Percentiles rank a stretch among this genome's conserved stretches.
These are phyloP conservation scores for Neonectria faginata DNA, from an alignment of 2,329 filamentous ascomycete species.

Conservation along the genomic window DNA sequence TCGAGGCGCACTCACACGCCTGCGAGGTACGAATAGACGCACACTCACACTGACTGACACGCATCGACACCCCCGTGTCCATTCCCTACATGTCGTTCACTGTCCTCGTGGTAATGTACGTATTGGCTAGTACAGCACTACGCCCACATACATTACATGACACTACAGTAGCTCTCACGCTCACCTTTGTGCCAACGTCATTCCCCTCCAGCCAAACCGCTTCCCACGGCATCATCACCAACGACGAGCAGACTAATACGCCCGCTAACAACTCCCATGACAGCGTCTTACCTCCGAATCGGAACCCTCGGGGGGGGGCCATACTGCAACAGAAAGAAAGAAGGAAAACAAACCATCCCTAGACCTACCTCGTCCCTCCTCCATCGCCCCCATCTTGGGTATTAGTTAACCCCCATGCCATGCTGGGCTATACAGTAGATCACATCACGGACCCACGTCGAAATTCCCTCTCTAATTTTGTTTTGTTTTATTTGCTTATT, in stretches of 20 bases:
- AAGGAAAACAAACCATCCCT: neutral
- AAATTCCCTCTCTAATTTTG: neutral
- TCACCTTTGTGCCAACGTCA: slow-evolving; percentile 19
- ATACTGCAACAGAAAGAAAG: neutral
- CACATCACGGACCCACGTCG: neutral
- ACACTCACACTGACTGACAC: neutral
- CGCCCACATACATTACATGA: slow-evolving; percentile 2
- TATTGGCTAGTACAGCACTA: neutral
- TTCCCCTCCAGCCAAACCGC: slow-evolving; percentile 6
- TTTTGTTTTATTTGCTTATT: neutral
- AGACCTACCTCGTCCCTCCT: neutral
- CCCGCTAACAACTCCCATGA: slow-evolving; percentile 7
- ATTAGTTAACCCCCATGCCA: neutral
- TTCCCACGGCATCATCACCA: slow-evolving; percentile 6
- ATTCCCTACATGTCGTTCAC: too few relatives aligned
- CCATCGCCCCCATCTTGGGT: neutral
- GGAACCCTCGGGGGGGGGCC: slow-evolving; percentile 2
- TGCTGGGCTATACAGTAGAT: neutral
- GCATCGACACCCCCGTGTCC: too few relatives aligned
- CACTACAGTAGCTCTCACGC: slow-evolving; percentile 19
- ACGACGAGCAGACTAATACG: neutral
- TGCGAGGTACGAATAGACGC: neutral
- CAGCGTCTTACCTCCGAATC: slow-evolving; percentile 5
- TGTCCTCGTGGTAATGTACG: too few relatives aligned
- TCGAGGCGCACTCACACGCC: neutral